phyloP scores from a whole-genome alignment of 768 basidiomycete species.

The Russula abietina region DNA sequence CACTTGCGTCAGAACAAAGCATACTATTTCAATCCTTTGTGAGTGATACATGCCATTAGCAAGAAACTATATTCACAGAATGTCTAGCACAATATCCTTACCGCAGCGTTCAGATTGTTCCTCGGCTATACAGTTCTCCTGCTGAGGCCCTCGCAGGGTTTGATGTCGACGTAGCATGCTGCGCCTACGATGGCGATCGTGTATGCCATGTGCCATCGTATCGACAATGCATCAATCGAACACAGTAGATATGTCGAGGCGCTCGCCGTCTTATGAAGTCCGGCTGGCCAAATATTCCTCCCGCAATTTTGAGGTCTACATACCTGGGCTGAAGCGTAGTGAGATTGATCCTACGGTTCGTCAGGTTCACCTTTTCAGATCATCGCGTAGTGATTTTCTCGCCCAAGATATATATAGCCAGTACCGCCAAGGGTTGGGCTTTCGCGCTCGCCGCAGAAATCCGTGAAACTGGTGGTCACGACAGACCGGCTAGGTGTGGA shows the following conservation, averaged over 20 bases:
- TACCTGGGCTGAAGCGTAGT: constrained; percentile 44
- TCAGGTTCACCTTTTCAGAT: not conserved
- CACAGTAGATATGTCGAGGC: constrained; percentile 54
- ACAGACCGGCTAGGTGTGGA: no score
- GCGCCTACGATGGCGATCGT: constrained; percentile 47
- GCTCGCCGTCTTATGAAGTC: constrained; percentile 61
- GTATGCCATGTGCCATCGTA: constrained; percentile 54
- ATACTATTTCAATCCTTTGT: constrained; percentile 62
- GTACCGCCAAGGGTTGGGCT: no score
- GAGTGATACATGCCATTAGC: constrained; percentile 20
- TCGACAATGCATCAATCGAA: constrained; percentile 65
- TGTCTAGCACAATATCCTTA: constrained; percentile 56
- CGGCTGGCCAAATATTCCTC: constrained; percentile 53
- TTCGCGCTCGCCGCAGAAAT: no score
- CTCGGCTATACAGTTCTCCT: constrained; percentile 57
- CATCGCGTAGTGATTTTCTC: not conserved
- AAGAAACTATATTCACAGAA: not conserved
- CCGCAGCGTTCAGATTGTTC: constrained; percentile 58
- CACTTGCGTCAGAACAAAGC: constrained; percentile 59
- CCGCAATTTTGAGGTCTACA: constrained; percentile 51
- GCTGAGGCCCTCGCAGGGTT: constrained; percentile 63
- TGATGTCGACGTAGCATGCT: constrained; percentile 61
- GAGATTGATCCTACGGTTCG: constrained; percentile 56
- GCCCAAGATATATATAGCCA: constrained; percentile 48
- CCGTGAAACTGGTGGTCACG: no score